A percentile compares a stretch with the other conserved stretches of the same genome.
These are phyloP conservation scores for Tulasnella sp. DNA, from an alignment of 768 basidiomycete species.

Conservation along the genomic window DNA sequence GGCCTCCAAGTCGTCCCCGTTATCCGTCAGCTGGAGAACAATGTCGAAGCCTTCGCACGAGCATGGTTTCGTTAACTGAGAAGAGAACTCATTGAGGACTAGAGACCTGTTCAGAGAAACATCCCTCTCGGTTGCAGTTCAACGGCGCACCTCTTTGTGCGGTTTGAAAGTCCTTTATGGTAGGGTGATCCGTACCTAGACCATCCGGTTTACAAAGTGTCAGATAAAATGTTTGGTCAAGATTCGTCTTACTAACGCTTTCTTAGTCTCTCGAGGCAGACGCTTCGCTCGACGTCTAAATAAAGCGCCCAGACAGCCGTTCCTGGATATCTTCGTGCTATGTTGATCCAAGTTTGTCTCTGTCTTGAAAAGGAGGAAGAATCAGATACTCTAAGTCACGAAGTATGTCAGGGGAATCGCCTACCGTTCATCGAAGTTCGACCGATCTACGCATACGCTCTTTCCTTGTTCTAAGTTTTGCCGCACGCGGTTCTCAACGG, in stretches of 20 bases:
- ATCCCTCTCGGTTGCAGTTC: conserved; percentile 36
- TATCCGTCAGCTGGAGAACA: conserved; percentile 29
- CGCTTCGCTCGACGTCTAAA: conserved; percentile 65
- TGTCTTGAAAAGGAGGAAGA: conserved; percentile 21
- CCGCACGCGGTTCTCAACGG: conserved; percentile 56
- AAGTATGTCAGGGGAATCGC: conserved; percentile 26
- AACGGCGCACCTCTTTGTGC: conserved; percentile 14
- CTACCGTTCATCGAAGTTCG: conserved; percentile 63
- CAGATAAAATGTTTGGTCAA: not conserved
- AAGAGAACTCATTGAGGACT: conserved; percentile 58
- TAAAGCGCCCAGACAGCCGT: conserved; percentile 57
- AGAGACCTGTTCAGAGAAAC: conserved; percentile 28
- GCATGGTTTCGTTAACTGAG: conserved; percentile 50
- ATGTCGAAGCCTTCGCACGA: conserved; percentile 59
- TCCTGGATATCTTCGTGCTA: conserved; percentile 58
- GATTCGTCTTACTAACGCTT: conserved; percentile 36
- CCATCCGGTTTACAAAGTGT: not conserved
- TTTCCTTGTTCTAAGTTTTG: conserved; percentile 45
- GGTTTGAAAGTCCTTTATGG: conserved; percentile 42
- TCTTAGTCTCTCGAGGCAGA: conserved; percentile 48
- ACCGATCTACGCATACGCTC: conserved; percentile 74
- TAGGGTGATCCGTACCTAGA: conserved; percentile 65
- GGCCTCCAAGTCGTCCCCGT: not conserved
- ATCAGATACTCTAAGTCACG: conserved; percentile 17
- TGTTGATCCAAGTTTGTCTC: conserved; percentile 51